Evolutionary conservation across 257 asterid species (phyloP), one percentile per base, ranked within the genome.

Genomic region (Orobanche coerulescens): DNA sequence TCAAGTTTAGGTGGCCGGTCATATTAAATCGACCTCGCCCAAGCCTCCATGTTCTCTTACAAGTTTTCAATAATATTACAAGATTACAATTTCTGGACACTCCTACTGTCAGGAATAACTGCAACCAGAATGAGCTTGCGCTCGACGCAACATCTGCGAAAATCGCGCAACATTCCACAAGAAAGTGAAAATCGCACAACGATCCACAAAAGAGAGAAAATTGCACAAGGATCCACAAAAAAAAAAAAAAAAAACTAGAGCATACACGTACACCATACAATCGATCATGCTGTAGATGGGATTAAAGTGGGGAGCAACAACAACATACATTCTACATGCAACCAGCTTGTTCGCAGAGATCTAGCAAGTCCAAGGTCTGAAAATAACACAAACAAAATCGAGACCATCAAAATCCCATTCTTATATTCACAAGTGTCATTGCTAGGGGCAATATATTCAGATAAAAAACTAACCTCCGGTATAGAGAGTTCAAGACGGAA

Each of bases 401-500:
- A 62, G 70, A 50, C 42, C 16, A 33, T 68, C 26, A 59, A n/a
- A 36, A 59, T 25, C 43, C 54, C 4, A 0, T 15, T 49, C 47
- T 43, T 51, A 48, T 5, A 34, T 24, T 18, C 10, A 25, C 4
- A 58, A 19, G 49, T 14, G 12, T 3, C 7, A 26, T 12, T 23
- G n/a, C 30, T 19, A 39, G 23, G 28, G 69, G 28, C 30, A 1
- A 26, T 10, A 30, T 16, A 24, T 31, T 9, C 16, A 20, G 34
- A 46, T 20, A 25, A 4, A 61, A 26, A 61, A 67, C 82, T 19
- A 60, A 92, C 98, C 95, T 88, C 98, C 0, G 97, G 98, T 30
- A 88, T 76, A 14, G 97, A 88, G 68, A 92, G 86, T 86, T 88
- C 95, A 43, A 92, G 95, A 5, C 96, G 98, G 58, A 92, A 92